Evolutionary conservation across 768 basidiomycete genomes (phyloP).

Genomic region (Clitopilus hobsonii): DNA sequence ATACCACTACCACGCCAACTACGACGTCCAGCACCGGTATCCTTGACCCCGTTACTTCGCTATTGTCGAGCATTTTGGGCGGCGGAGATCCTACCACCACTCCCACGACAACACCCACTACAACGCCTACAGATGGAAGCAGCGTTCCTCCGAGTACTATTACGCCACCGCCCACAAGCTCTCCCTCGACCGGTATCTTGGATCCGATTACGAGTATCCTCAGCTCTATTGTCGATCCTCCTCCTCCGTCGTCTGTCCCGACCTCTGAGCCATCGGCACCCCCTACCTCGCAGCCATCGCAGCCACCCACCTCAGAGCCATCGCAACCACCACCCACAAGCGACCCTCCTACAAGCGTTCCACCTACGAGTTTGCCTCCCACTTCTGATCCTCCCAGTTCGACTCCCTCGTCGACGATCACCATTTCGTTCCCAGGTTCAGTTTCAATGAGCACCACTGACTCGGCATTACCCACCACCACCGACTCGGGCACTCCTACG

Average conservation of each 20-base stretch:
- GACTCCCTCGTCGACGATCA: constrained; percentile 9
- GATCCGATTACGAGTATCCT: neutral
- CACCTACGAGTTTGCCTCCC: too few relatives aligned
- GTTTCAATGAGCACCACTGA: neutral
- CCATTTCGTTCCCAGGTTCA: constrained; percentile 1
- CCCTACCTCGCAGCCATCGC: constrained; percentile 13
- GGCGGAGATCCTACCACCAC: too few relatives aligned
- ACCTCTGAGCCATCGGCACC: neutral
- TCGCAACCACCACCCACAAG: neutral
- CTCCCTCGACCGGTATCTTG: neutral
- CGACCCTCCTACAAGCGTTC: neutral
- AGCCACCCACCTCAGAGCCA: neutral
- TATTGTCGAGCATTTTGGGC: constrained; percentile 2
- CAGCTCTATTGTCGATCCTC: neutral
- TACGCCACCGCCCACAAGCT: constrained; percentile 4
- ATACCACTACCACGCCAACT: neutral
- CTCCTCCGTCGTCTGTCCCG: neutral
- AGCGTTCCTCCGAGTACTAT: neutral
- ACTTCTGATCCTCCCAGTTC: neutral
- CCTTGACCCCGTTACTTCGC: constrained; percentile 4
- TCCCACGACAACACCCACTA: constrained; percentile 1
- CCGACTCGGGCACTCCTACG: constrained; percentile 4
- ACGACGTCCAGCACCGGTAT: constrained; percentile 4
- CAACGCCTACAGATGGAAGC: neutral
- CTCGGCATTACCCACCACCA: neutral